Evolutionary conservation across 371 early-diverging fungal genomes (phyloP), one percentile per base, ranked within the genome.

Genomic region (Mortierella sp.): DNA sequence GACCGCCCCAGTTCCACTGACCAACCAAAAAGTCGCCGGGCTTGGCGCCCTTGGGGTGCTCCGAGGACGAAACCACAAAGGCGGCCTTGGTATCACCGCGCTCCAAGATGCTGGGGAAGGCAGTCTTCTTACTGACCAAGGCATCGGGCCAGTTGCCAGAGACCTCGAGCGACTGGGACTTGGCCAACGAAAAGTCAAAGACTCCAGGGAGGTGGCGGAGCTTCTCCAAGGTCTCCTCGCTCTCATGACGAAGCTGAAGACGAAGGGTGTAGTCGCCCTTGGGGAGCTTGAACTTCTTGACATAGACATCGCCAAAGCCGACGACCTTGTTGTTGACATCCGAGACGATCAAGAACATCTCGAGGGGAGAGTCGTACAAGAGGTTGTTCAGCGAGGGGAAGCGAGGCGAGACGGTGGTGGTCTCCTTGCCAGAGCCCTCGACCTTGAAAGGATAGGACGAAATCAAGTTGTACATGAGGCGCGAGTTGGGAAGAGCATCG

Each of bases 181-280:
- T 93, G 29, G 92, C 46, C 49, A 96, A 82, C 49, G 85, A 88
- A 58, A 90, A 82, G 84, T 98, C 97, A 29, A 97, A 82, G 48
- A 95, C 83, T 54, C 93, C 89, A 10, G 95, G 88, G 48, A 91
- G 83, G 65, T 87, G 88, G 77, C 93, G 93, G 29, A 97, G 88
- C 71, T 94, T 93, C 32, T 96, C 96, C 49, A 98, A 89, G 2
- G 92, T 88, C 71, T 90, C 91, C 51, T 95, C 89, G 21, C 90
- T 89, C 74, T 93, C 91, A 18, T 95, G 94, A 29, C 94, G 91
- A 29, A 98, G 79, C 85, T 96, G 97, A 68, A 93, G 94, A 68
- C 93, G 94, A 60, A 97, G 88, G 7, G 92, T 92, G 84, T 98
- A 98, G 49, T 96, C 97, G 21, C 98, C 98, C 89, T 96, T 95